A percentile compares a stretch with the other conserved stretches of the same genome.
Conservation (phyloP, 2,329 filamentous ascomycete species). For the Purpureocillium lavendulum region DNA sequence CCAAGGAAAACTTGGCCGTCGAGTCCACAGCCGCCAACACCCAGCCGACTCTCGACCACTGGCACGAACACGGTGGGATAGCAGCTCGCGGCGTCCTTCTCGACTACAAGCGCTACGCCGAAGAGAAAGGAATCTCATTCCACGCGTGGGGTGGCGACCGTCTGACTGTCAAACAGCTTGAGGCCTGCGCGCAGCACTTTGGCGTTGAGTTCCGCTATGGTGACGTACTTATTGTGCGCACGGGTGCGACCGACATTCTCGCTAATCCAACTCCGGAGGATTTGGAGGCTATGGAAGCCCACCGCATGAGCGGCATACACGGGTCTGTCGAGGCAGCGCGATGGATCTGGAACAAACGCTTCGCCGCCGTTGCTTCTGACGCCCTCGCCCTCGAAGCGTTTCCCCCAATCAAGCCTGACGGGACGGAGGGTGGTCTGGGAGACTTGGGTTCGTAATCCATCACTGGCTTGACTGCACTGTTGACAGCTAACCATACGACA, state of each 20-base stretch:
- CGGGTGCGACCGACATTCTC: constrained; percentile 53
- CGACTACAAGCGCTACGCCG: constrained; percentile 42
- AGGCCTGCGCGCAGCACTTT: constrained; percentile 49
- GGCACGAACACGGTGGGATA: constrained; percentile 42
- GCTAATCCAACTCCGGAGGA: constrained; percentile 31
- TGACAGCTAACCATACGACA: background rate
- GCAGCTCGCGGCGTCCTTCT: constrained; percentile 48
- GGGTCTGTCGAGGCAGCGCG: constrained; percentile 43
- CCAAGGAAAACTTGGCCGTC: constrained; percentile 18
- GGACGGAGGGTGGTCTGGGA: constrained; percentile 17
- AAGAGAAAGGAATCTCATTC: constrained; percentile 39
- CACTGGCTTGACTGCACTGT: too few relatives aligned
- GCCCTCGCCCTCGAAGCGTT: constrained; percentile 55
- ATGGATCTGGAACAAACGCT: constrained; percentile 64
- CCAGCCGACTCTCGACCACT: constrained; percentile 32
- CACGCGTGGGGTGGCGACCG: constrained; percentile 43
- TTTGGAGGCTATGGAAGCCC: constrained; percentile 20
- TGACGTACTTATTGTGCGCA: constrained; percentile 58
- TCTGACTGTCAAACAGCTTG: constrained; percentile 47
- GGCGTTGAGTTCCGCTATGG: constrained; percentile 56
- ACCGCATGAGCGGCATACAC: constrained; percentile 30
- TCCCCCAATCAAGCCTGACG: constrained; percentile 40
- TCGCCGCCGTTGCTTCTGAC: constrained; percentile 58
- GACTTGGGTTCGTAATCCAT: constrained; percentile 28
- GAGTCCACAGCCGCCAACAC: constrained; percentile 17